Base-by-base conservation (phyloP, 257 asterid genomes). In the Ehretia macrophylla region DNA sequence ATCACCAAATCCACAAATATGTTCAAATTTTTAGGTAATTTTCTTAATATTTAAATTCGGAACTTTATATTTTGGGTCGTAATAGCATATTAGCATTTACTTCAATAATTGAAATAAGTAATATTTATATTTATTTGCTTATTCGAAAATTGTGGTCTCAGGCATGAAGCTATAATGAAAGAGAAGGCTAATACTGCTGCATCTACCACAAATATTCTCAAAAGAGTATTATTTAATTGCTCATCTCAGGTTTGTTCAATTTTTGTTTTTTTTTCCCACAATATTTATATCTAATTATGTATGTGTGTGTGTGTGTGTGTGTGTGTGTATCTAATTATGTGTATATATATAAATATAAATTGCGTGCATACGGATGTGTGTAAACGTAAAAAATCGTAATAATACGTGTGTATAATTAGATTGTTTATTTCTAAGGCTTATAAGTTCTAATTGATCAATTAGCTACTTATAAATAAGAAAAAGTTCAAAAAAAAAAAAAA, bases 181-280 rank as follows among this genome's bases (percentile, higher is more conserved):
- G 96, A 92, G 69, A 88, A 86, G 79, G 80, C 60, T 60, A 53
- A 54, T 59, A 72, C 82, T 62, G 76, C 83, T 23, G 55, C 81
- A 56, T 21, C 51, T 51, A 67, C 94, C 39, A 67, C 88, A 55
- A 73, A 91, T 21, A 46, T 84, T 40, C 82, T 88, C 66, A 82
- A 73, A 71, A 75, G 87, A 64, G 59, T 88, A 66, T 72, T 86
- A 73, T 67, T 80, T 68, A 84, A 74, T 60, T 88, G 97, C 63
- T 79, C 91, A 62, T 73, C 85, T 75, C 95, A 86, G 98, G 96
- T 92, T 73, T 67, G 38, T 65, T 70, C 50, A 3, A 38, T 44
- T 20, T 16, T 17, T 20, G 8, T 17, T 10, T 19, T 11, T 10
- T 17, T 49, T 37, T 22, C 14, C 12, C 13, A 5, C 4, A 10